Percentiles rank a stretch among this genome's conserved stretches.
phyloP scores from a whole-genome alignment of 1,284 basidiomycete species.

The Baeospora myosura region DNA sequence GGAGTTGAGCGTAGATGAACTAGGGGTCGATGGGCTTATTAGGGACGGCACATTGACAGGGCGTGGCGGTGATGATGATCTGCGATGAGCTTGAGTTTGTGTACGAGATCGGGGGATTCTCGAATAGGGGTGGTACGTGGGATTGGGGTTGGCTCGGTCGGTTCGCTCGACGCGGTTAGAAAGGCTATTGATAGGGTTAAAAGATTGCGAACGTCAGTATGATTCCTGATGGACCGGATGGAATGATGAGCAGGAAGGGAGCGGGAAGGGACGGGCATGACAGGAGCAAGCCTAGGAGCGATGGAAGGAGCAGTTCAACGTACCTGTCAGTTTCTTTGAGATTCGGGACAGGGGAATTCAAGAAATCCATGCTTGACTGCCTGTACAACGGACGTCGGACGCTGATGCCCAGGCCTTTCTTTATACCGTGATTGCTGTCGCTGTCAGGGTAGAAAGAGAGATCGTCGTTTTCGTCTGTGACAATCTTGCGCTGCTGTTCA shows the following conservation, averaged over 20 bases:
- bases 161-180: conserved; percentile 62
- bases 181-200: conserved; percentile 34
- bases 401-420: conserved; percentile 23
- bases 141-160: conserved; percentile 46
- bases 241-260: conserved; percentile 4
- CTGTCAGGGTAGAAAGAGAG: conserved; percentile 21
- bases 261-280: conserved; percentile 9
- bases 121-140: conserved; percentile 54
- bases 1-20: conserved; percentile 58
- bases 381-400: conserved; percentile 56
- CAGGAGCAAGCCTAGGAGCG: conserved; percentile 42
- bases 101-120: conserved; percentile 31
- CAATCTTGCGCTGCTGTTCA: conserved; percentile 26
- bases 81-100: conserved; percentile 17
- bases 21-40: conserved; percentile 53
- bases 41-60: conserved; percentile 31
- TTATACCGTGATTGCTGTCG: conserved; percentile 33
- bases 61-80: conserved; percentile 32
- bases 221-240: background rate
- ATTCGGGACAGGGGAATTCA: conserved; percentile 41
- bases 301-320: background rate
- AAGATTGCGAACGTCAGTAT: background rate
- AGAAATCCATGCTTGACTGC: conserved; percentile 81
- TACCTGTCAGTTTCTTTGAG: conserved; percentile 44
- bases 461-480: conserved; percentile 28